Conservation (phyloP, 2,329 filamentous ascomycete genomes). For the Trichoderma arundinaceum region DNA sequence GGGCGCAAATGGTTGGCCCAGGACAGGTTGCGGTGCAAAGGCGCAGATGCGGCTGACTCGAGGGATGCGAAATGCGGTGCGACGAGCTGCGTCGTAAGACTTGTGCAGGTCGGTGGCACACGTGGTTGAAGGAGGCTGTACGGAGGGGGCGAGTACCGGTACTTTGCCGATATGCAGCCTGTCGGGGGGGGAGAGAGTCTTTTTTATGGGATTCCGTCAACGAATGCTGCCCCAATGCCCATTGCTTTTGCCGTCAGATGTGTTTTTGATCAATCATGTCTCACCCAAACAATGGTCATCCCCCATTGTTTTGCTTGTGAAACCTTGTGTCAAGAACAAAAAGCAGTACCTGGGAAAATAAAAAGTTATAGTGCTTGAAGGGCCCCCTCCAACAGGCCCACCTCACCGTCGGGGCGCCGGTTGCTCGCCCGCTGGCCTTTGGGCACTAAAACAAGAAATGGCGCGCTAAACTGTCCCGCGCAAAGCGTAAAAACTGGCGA, state of each 20-base stretch:
- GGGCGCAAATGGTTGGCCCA: constrained; percentile 16
- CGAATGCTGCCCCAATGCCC: too few relatives aligned
- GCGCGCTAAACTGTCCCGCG: constrained; percentile 5
- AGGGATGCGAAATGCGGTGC: constrained; percentile 2
- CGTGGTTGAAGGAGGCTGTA: constrained; percentile 21
- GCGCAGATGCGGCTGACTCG: constrained; percentile 22
- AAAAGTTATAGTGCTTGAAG: background rate
- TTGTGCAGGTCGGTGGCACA: constrained; percentile 16
- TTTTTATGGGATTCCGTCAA: too few relatives aligned
- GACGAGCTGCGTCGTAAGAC: constrained; percentile 20
- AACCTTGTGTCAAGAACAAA: background rate
- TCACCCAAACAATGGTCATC: constrained; percentile 10
- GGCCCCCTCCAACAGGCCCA: background rate
- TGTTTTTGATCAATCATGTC: background rate
- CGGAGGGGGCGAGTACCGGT: background rate
- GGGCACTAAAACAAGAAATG: constrained; percentile 6
- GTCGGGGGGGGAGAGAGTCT: background rate
- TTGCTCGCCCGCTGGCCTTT: constrained; percentile 4
- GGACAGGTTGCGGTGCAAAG: background rate
- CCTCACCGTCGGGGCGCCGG: constrained; percentile 19
- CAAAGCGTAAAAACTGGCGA: constrained; percentile 22
- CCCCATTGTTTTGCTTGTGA: constrained; percentile 5
- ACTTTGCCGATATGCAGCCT: constrained; percentile 2
- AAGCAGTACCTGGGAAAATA: background rate
- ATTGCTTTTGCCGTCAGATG: too few relatives aligned